Evolutionary conservation across 2,329 filamentous ascomycete species (phyloP).

Genomic region (Verticillium longisporum): DNA sequence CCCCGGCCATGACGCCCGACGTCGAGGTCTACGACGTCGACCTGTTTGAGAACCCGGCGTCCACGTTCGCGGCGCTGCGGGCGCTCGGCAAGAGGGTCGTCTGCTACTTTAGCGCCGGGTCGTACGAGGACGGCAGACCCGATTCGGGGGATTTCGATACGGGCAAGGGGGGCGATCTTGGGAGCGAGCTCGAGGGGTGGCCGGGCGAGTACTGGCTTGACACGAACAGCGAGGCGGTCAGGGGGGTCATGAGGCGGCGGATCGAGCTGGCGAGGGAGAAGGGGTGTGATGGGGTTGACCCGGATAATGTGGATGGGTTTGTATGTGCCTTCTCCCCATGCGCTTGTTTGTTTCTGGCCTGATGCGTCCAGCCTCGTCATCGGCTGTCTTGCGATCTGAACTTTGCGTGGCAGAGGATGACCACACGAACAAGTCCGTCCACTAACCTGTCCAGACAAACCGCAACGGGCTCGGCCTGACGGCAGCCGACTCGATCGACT

Average conservation of each 20-base stretch:
- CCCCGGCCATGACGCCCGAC: constrained; percentile 30
- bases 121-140: constrained; percentile 55
- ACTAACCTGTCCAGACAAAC: constrained; percentile 34
- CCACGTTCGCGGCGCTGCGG: constrained; percentile 39
- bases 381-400: too few relatives aligned
- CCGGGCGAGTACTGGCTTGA: constrained; percentile 61
- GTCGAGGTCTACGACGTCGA: constrained; percentile 42
- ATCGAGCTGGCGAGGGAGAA: constrained; percentile 54
- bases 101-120: constrained; percentile 70
- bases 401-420: too few relatives aligned
- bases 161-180: constrained; percentile 45
- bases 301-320: constrained; percentile 65
- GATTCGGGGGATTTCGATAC: constrained; percentile 50
- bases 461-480: constrained; percentile 56
- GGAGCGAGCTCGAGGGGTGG: constrained; percentile 56
- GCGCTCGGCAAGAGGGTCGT: constrained; percentile 55
- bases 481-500: constrained; percentile 47
- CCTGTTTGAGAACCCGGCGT: constrained; percentile 45
- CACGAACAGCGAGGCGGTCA: constrained; percentile 48
- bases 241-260: constrained; percentile 56
- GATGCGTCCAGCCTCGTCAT: too few relatives aligned
- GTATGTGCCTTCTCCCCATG: constrained; percentile 23
- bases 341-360: too few relatives aligned
- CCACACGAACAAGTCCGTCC: too few relatives aligned
- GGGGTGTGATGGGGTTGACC: constrained; percentile 63